Conservation (phyloP, 768 basidiomycete genomes). For the Amanita subjunquillea region DNA sequence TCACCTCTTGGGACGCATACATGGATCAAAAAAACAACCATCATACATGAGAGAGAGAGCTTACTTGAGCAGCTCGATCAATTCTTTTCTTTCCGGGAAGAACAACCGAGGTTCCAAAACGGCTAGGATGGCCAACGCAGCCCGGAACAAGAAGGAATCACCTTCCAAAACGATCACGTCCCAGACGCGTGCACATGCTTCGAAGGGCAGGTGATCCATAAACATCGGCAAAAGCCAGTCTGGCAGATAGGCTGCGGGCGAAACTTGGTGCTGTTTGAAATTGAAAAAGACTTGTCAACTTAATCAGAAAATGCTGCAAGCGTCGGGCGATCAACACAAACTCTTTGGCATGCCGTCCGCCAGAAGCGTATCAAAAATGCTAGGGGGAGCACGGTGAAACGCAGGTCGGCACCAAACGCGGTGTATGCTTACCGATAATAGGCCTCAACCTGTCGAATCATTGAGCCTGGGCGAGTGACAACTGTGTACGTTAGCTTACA, state of each 20-base stretch:
- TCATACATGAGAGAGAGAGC: conserved; percentile 12
- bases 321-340: conserved; percentile 22
- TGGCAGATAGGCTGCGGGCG: conserved; percentile 72
- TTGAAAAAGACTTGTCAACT: conserved; percentile 71
- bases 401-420: conserved; percentile 1
- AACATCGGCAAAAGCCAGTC: conserved; percentile 80
- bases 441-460: conserved; percentile 61
- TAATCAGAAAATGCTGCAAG: conserved; percentile 3
- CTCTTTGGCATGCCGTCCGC: conserved; percentile 94
- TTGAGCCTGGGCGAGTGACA: conserved; percentile 11
- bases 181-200: conserved; percentile 84
- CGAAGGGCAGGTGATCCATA: conserved; percentile 81
- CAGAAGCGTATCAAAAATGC: conserved; percentile 86
- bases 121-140: conserved; percentile 71
- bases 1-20: conserved; percentile 47
- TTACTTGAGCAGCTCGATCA: conserved; percentile 70
- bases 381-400: conserved; percentile 17
- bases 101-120: conserved; percentile 81
- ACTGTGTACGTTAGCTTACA: conserved; percentile 33
- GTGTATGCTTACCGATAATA: conserved; percentile 62
- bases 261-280: conserved; percentile 89
- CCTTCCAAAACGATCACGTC: conserved; percentile 84
- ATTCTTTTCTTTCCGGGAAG: conserved; percentile 74
- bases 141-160: conserved; percentile 82
- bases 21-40: neutral